Evolutionary conservation across 306 rosid species (phyloP).

Genomic region (Corylus heterophylla): DNA sequence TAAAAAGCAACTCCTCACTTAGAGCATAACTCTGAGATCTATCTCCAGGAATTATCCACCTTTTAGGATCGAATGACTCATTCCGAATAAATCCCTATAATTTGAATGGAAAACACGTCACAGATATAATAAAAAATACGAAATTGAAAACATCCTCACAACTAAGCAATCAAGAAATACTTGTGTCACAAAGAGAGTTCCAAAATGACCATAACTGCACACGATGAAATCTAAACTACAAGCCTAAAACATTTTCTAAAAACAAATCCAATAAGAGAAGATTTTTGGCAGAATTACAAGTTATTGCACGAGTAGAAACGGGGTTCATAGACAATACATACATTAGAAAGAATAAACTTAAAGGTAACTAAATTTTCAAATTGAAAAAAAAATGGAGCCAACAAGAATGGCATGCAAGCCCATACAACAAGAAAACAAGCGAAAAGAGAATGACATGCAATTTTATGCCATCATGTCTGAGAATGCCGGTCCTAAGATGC

Average conservation of each 20-base stretch:
- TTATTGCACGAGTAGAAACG: neutral
- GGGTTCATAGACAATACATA: too few species aligned
- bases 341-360: neutral
- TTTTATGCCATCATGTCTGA: neutral
- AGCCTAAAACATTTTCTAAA: neutral
- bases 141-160: neutral
- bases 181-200: neutral
- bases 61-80: slow-evolving; percentile 62
- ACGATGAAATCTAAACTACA: neutral
- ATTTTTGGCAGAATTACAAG: neutral
- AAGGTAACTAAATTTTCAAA: neutral
- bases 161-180: too few species aligned
- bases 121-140: neutral
- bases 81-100: slow-evolving; percentile 77
- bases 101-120: slow-evolving; percentile 10
- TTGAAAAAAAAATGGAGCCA: neutral
- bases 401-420: slow-evolving; percentile 1
- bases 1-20: slow-evolving; percentile 34
- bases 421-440: slow-evolving; percentile 9
- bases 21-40: slow-evolving; percentile 26
- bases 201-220: neutral
- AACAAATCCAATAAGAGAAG: neutral
- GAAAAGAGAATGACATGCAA: slow-evolving; percentile 1
- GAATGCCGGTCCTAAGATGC: too few species aligned
- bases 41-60: slow-evolving; percentile 70